Evolutionary conservation across 148 eudicot genomes (phyloP).

Genomic region (Arctostaphylos glauca): DNA sequence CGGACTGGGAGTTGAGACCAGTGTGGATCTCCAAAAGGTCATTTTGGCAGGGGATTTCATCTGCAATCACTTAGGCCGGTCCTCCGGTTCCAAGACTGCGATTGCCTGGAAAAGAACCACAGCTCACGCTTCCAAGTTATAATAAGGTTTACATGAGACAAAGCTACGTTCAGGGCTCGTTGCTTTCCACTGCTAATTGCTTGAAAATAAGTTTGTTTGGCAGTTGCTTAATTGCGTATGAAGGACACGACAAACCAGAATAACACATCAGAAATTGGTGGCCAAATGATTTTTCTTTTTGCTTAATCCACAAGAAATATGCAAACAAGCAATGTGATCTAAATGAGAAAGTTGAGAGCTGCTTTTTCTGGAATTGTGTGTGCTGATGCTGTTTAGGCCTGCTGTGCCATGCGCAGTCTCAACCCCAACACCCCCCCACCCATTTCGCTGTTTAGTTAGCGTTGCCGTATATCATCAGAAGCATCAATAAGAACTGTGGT

Average conservation of each 20-base stretch:
- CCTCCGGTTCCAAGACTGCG: conserved; percentile 80
- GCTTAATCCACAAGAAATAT: no score
- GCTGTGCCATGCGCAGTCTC: no score
- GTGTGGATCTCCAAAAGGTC: conserved; percentile 68
- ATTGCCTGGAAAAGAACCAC: conserved; percentile 57
- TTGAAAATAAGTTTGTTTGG: neutral
- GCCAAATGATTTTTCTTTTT: neutral
- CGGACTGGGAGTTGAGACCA: conserved; percentile 75
- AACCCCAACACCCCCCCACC: no score
- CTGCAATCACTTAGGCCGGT: conserved; percentile 62
- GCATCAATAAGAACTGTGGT: neutral
- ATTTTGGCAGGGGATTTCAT: conserved; percentile 77
- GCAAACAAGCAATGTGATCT: neutral
- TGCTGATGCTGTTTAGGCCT: no score
- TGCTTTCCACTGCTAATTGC: neutral
- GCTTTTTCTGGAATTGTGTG: neutral
- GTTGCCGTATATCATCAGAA: neutral
- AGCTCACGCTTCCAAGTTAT: conserved; percentile 61
- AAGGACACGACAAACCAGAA: neutral
- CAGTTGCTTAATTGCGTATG: neutral
- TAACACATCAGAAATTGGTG: neutral
- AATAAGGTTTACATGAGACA: conserved; percentile 15
- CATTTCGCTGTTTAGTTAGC: neutral
- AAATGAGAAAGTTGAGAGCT: neutral
- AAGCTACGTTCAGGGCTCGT: neutral